Evolutionary conservation across 352 stramenopile genomes (phyloP).

Genomic region (Phytophthora colocasiae): DNA sequence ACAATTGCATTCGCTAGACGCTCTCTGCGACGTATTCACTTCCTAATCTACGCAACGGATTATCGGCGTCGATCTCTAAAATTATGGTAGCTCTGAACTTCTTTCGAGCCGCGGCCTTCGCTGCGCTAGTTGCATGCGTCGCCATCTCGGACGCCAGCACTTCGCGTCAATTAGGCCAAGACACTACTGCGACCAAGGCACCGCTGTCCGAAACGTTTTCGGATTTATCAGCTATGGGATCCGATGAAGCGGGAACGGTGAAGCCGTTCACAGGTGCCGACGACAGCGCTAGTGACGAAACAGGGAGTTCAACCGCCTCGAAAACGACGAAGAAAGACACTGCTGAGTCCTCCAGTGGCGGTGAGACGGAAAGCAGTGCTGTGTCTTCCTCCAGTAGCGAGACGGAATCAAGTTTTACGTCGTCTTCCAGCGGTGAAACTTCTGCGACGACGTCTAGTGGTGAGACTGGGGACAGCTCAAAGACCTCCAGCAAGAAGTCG

Average conservation of each 20-base stretch:
- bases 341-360: not conserved
- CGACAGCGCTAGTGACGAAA: slow-evolving; percentile 18
- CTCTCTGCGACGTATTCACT: slow-evolving; percentile 13
- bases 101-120: slow-evolving; percentile 18
- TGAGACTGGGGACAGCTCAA: slow-evolving; percentile 13
- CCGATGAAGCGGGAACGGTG: slow-evolving; percentile 18
- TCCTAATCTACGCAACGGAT: slow-evolving; percentile 9
- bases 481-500: slow-evolving; percentile 1
- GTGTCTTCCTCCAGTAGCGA: slow-evolving; percentile 3
- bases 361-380: slow-evolving; percentile 9
- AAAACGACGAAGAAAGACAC: slow-evolving; percentile 10
- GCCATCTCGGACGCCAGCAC: slow-evolving; percentile 22
- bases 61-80: slow-evolving; percentile 9
- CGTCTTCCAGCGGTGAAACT: slow-evolving; percentile 12
- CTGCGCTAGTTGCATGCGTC: slow-evolving; percentile 22
- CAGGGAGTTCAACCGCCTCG: slow-evolving; percentile 6
- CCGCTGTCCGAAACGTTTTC: slow-evolving; percentile 26
- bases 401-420: not conserved
- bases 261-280: slow-evolving; percentile 20
- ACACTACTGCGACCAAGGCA: slow-evolving; percentile 10
- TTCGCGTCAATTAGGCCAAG: slow-evolving; percentile 17
- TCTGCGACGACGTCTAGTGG: slow-evolving; percentile 18
- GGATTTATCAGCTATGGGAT: slow-evolving; percentile 19
- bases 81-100: slow-evolving; percentile 27
- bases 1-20: slow-evolving; percentile 13